Base-by-base conservation (phyloP, 2,329 filamentous ascomycete genomes). In the Ambrosiella cleistominuta region DNA sequence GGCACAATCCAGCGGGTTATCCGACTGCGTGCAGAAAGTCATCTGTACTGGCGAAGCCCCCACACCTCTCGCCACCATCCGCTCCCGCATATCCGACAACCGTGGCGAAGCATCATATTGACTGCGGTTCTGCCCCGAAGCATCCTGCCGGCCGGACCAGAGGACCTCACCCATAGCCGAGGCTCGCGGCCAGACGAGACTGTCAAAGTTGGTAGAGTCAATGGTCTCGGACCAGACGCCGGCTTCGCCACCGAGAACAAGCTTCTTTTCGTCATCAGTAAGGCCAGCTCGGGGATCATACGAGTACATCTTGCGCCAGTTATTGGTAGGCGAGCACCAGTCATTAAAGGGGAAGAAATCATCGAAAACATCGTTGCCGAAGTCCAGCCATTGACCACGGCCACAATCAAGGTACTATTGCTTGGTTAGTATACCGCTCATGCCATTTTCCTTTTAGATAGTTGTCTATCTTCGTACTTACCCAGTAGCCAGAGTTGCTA, bases 201-300 rank as follows among this genome's bases (percentile, higher is more conserved):
- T 72, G 70, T 95, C 87, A 12, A 95, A 68, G 66, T 83, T 89
- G n/a, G 80, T 71, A 2, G 79, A 70, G 68, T 95, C 89, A 61
- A 78, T 75, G n/a, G 83, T 84, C 71, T 95, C 89, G 62, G 78
- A 79, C 88, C 88, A 95, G 60, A 88, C 78, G 58, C 86, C 85
- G 13, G 84, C 80, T 71, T 95, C 89, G 35, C 88, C 89, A 50
- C 89, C 89, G 7, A 93, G 68, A 2, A 95, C 83, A 11, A 87
- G 76, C 65, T 83, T 75, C 35, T 80, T 78, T 49, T 80, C 69
- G 35, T 81, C 74, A 8, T 69, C 70, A 0, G 83, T 77, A 3
- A 95, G 74, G 51, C 79, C 79, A 2, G 71, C 74, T 2, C 82
- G 72, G 0, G 88, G 88, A 66, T 95, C 83, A 68, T 91, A 86